phyloP scores from a whole-genome alignment of 2,329 filamentous ascomycete species.

The Aaosphaeria arxii region DNA sequence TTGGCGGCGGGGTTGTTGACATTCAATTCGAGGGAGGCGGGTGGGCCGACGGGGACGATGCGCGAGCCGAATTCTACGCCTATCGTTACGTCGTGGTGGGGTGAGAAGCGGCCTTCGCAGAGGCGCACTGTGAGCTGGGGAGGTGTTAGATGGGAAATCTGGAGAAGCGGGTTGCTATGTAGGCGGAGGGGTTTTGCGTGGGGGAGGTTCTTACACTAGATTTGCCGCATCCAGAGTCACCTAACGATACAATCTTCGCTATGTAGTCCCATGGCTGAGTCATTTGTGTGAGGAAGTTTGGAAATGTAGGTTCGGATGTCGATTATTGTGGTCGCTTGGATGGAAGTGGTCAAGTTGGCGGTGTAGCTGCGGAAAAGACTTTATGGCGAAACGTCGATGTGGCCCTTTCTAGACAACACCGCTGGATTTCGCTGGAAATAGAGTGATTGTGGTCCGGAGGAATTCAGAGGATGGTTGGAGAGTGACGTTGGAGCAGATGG shows the following conservation, averaged over 20 bases:
- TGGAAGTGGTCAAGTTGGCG: no score
- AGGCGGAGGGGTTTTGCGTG: background rate
- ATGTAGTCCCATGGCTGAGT: constrained; percentile 92
- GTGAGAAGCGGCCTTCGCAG: constrained; percentile 92
- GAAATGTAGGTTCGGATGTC: no score
- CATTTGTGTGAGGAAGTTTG: constrained; percentile 27
- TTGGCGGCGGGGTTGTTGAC: constrained; percentile 49
- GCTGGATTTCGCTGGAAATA: no score
- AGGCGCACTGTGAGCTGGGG: constrained; percentile 80
- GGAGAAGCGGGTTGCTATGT: background rate
- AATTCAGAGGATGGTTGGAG: no score
- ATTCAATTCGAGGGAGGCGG: constrained; percentile 60
- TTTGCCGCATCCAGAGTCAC: constrained; percentile 95
- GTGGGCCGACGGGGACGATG: constrained; percentile 86
- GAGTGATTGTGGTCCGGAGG: no score
- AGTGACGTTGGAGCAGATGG: no score
- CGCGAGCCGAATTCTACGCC: constrained; percentile 94
- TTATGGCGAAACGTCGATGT: no score
- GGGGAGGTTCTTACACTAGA: constrained; percentile 56
- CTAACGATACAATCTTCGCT: constrained; percentile 96
- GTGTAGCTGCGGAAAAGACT: no score
- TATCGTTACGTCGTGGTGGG: constrained; percentile 95
- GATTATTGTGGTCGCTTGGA: no score
- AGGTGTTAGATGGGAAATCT: constrained; percentile 9
- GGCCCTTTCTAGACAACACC: no score